Percentiles rank a stretch among this genome's conserved stretches.
Conservation (phyloP, 2,329 filamentous ascomycete genomes). For the Xylariaceae sp. region DNA sequence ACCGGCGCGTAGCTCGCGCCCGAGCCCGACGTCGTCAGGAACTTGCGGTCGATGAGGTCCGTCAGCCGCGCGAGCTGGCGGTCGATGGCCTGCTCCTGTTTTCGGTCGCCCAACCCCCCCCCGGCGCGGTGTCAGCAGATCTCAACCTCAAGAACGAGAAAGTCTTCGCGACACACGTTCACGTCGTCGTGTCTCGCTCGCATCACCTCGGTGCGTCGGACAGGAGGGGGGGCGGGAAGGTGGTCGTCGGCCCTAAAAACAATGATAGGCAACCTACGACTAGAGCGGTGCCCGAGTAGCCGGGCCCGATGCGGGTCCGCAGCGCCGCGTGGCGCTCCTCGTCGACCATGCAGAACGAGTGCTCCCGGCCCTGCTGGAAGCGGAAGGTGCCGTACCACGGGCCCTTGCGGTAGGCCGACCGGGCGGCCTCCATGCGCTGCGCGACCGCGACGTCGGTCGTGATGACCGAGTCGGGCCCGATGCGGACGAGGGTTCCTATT, state of each 20-base stretch:
- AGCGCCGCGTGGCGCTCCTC: constrained; percentile 4
- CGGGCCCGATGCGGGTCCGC: constrained; percentile 8
- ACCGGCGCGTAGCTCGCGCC: constrained; percentile 12
- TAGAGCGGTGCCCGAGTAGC: constrained; percentile 6
- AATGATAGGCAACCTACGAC: constrained; percentile 10
- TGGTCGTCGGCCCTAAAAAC: no score
- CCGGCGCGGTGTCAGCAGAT: no score
- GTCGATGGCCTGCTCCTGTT: constrained; percentile 21
- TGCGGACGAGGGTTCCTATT: constrained; percentile 5
- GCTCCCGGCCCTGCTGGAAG: constrained; percentile 4
- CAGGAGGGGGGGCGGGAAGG: no score
- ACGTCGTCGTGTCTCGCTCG: no score
- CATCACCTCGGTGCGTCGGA: no score
- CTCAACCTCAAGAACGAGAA: no score
- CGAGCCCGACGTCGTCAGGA: constrained; percentile 2
- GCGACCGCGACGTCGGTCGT: constrained; percentile 5
- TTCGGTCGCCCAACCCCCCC: no score
- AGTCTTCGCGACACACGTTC: no score
- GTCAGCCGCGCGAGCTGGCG: constrained; percentile 21
- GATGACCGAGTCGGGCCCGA: constrained; percentile 7
- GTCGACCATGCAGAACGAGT: constrained; percentile 6
- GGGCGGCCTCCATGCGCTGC: constrained; percentile 4
- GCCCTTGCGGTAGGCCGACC: constrained; percentile 6
- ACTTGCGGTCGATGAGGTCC: constrained; percentile 12
- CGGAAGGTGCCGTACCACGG: constrained; percentile 8